A percentile compares a stretch with the other conserved stretches of the same genome.
phyloP scores from a whole-genome alignment of 768 basidiomycete genomes.

The Leccinum arenicola region DNA sequence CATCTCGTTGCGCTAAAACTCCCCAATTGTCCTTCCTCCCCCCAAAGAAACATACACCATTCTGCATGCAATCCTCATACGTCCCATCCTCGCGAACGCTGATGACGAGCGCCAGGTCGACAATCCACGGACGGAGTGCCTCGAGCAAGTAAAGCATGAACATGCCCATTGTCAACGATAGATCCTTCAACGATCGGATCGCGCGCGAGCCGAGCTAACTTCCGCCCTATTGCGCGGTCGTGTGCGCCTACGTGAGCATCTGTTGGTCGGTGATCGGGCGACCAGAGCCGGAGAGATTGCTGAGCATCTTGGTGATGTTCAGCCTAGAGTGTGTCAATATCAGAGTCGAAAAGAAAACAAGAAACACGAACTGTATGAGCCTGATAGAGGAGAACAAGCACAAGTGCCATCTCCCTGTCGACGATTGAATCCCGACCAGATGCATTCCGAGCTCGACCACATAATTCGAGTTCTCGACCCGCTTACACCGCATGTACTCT shows the following conservation, averaged over 20 bases:
- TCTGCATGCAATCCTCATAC: no score
- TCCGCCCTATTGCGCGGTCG: conserved; percentile 69
- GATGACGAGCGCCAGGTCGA: no score
- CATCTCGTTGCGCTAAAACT: no score
- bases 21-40: no score
- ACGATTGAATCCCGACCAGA: conserved; percentile 98
- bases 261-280: conserved; percentile 87
- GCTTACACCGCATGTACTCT: conserved; percentile 89
- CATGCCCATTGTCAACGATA: no score
- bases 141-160: no score
- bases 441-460: conserved; percentile 93
- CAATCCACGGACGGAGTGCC: no score
- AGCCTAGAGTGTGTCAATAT: conserved; percentile 40
- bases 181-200: no score
- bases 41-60: no score
- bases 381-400: conserved; percentile 97
- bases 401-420: conserved; percentile 88
- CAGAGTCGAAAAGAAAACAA: not conserved
- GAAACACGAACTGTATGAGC: conserved; percentile 71
- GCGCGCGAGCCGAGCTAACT: not conserved
- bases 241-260: conserved; percentile 95
- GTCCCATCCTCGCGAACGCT: no score
- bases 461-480: conserved; percentile 98
- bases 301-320: conserved; percentile 89
- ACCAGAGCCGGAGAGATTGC: conserved; percentile 65